phyloP scores from a whole-genome alignment of 768 basidiomycete species.

The Calocera viscosa region DNA sequence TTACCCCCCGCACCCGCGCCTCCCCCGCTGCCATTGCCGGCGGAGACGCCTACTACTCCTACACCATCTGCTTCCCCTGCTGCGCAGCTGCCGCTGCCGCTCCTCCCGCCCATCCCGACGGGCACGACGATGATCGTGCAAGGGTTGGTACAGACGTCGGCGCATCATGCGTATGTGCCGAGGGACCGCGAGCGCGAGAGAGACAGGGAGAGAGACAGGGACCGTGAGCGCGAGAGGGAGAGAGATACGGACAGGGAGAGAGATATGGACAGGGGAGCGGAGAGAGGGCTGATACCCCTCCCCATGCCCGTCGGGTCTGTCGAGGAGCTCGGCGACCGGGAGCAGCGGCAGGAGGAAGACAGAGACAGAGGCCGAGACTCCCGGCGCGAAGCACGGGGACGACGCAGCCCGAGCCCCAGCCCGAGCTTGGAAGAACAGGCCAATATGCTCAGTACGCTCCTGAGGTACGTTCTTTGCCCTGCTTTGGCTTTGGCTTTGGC shows the following conservation, averaged over 20 bases:
- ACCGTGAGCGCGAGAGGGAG: neutral
- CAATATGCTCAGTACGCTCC: slow-evolving; percentile 53
- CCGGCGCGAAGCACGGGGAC: neutral
- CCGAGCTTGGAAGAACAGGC: slow-evolving; percentile 1
- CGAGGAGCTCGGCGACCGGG: neutral
- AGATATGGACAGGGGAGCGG: neutral
- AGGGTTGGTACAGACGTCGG: neutral
- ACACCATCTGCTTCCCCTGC: neutral
- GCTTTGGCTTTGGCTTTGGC: neutral
- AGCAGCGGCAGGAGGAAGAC: neutral
- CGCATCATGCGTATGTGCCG: neutral
- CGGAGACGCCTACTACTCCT: neutral
- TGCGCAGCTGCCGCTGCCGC: neutral
- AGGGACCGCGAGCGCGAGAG: neutral
- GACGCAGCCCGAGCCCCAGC: neutral
- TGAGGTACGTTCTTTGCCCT: slow-evolving; percentile 42
- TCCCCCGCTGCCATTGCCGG: neutral
- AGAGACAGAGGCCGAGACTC: neutral
- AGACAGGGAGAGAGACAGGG: neutral
- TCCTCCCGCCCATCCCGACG: slow-evolving; percentile 1
- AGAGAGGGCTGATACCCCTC: neutral
- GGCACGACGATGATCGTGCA: slow-evolving; percentile 7
- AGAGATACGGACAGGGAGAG: neutral
- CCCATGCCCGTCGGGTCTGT: neutral
- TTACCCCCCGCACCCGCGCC: neutral